phyloP scores from a whole-genome alignment of 805 yeast genomes.

The Myxozyma monticola region DNA sequence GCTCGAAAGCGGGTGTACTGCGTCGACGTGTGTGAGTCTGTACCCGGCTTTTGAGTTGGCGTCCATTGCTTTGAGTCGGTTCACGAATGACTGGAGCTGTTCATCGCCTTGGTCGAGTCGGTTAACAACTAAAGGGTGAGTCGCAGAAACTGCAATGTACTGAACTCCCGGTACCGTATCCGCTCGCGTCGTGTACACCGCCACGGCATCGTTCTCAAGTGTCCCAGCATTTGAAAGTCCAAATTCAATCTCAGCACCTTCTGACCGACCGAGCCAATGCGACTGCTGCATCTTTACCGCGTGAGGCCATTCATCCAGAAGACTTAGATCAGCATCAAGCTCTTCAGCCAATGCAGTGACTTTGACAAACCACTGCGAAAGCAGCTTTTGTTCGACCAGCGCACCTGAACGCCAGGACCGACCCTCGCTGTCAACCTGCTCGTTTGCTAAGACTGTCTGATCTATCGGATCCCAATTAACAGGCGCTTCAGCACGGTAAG shows the following conservation, averaged over 20 bases:
- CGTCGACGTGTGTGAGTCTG: constrained; percentile 46
- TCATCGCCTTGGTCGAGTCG: constrained; percentile 42
- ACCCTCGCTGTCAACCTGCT: constrained; percentile 91
- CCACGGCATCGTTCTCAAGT: constrained; percentile 38
- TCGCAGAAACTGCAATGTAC: constrained; percentile 72
- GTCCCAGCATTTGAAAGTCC: neutral
- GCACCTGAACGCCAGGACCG: constrained; percentile 98
- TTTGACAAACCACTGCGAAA: constrained; percentile 92
- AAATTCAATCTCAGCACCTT: constrained; percentile 72
- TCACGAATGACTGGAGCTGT: constrained; percentile 50
- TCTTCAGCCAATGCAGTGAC: constrained; percentile 79
- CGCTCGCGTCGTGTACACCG: constrained; percentile 82
- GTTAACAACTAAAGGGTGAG: constrained; percentile 60
- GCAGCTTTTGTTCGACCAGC: constrained; percentile 71
- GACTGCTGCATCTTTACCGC: constrained; percentile 87
- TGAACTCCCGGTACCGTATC: constrained; percentile 86
- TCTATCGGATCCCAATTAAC: constrained; percentile 99
- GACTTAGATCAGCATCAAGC: constrained; percentile 61
- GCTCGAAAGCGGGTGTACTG: constrained; percentile 57
- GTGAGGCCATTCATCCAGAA: constrained; percentile 76
- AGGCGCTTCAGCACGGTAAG: constrained; percentile 81
- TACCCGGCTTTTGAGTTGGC: constrained; percentile 61
- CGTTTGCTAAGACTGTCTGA: constrained; percentile 91
- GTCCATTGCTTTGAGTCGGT: constrained; percentile 39
- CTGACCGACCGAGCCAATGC: constrained; percentile 90